These are phyloP conservation scores for Solanum commersonii DNA, from an alignment of 257 asterid genomes.

Conservation along the genomic window DNA sequence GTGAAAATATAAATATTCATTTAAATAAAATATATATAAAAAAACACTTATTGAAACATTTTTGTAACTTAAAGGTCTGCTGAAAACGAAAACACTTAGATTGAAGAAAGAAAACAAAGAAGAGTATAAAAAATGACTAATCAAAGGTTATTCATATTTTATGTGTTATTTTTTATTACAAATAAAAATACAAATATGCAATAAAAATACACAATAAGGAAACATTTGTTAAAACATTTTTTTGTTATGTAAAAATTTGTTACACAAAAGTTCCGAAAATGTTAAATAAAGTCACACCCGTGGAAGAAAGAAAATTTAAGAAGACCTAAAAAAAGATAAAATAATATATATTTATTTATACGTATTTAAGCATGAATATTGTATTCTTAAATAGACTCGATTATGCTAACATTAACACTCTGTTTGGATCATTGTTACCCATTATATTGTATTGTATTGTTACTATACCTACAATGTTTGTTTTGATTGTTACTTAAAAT, in stretches of 20 bases:
- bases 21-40: too few species aligned
- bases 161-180: not conserved
- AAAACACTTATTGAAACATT: not conserved
- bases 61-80: not conserved
- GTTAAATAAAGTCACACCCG: not conserved
- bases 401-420: too few species aligned
- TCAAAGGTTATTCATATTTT: too few species aligned
- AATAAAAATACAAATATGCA: not conserved
- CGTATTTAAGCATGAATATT: not conserved
- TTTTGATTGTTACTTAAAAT: too few species aligned
- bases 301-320: not conserved
- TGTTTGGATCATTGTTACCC: too few species aligned
- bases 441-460: too few species aligned
- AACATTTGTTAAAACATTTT: not conserved
- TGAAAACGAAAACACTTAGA: too few species aligned
- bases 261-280: not conserved
- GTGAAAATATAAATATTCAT: not conserved
- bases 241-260: not conserved
- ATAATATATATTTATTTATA: too few species aligned
- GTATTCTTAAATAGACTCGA: not conserved
- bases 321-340: not conserved
- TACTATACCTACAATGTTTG: too few species aligned
- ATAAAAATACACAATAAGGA: not conserved
- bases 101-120: not conserved
- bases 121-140: not conserved